phyloP scores from a whole-genome alignment of 768 basidiomycete genomes.

The Lepiota venenata region DNA sequence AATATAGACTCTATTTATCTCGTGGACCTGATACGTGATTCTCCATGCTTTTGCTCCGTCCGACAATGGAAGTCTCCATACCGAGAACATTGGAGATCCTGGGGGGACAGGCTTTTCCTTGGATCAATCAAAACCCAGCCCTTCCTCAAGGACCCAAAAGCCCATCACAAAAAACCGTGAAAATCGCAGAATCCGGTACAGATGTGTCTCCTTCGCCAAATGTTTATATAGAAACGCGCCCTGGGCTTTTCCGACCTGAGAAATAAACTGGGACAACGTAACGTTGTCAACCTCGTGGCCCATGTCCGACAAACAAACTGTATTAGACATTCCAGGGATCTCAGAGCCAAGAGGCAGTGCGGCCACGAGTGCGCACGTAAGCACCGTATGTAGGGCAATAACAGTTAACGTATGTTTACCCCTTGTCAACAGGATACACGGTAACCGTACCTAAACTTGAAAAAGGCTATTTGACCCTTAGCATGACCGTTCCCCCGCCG shows the following conservation, averaged over 20 bases:
- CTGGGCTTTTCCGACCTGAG: background rate
- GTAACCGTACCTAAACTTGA: slow-evolving; percentile 11
- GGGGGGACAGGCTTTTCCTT: background rate
- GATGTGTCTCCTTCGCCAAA: too few species aligned
- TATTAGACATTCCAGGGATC: background rate
- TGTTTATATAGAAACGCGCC: too few species aligned
- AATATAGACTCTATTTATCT: slow-evolving; percentile 3
- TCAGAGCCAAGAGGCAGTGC: background rate
- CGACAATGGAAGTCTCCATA: slow-evolving; percentile 9
- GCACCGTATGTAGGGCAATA: background rate
- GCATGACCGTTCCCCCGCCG: slow-evolving; percentile 5
- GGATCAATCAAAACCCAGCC: background rate
- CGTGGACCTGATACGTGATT: slow-evolving; percentile 6
- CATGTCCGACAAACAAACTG: background rate
- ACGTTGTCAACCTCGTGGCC: slow-evolving; percentile 2
- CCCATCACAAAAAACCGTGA: background rate
- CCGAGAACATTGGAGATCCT: background rate
- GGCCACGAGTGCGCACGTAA: slow-evolving; percentile 2
- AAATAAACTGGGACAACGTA: background rate
- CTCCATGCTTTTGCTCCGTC: slow-evolving; percentile 8
- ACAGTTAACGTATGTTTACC: background rate
- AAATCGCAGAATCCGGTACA: background rate
- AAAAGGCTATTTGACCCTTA: slow-evolving; percentile 11
- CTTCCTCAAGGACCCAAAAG: background rate
- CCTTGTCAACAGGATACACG: background rate